Base-by-base conservation (phyloP, 768 basidiomycete genomes). In the Glaciozyma martinii region DNA sequence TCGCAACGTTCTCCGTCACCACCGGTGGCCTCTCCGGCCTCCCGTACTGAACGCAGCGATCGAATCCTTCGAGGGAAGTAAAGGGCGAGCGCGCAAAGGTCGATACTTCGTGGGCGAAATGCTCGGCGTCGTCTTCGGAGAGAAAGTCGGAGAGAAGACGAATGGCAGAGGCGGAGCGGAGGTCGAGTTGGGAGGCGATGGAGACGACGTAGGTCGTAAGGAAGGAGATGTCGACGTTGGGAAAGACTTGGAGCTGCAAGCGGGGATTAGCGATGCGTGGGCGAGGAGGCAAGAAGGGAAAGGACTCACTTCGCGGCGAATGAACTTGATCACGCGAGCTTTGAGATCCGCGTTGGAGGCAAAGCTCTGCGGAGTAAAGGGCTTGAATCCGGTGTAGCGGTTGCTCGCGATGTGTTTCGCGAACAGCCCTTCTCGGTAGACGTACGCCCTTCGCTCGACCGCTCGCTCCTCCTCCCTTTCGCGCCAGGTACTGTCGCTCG, bases 331-430 rank as follows among this genome's bases (percentile, higher is more conserved):
- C 25, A 72, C 58, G 58, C 62, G 61, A 12, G 59, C 57, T 59
- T 72, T 74, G 29, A 74, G 42, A 3, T 72, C 71, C 1, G 63
- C 21, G 43, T 67, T 66, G 23, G 21, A 46, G 7, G 61, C 47
- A 3, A 68, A 62, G 1, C 40, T 55, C 37, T 67, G 61, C 10
- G 67, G 60, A 1, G 25, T 61, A 46, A 72, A 56, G 4, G 67
- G 64, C 60, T 60, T 66, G 62, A 73, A 71, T 29, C 71, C 61
- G 7, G 71, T 72, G 50, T 66, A 71, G 6, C 73, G 63, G 37
- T 74, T 74, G 25, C 59, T 58, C 9, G 70, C 73, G 42, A 74
- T 68, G 43, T 74, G 73, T 54, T 74, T 74, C n/a, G 70, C 73
- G 55, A 60, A 74, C 25, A 74, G 60, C 0, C 61, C 65, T 33